Conservation (phyloP, 371 early-diverging fungal species). For the Rhizomucor miehei region DNA sequence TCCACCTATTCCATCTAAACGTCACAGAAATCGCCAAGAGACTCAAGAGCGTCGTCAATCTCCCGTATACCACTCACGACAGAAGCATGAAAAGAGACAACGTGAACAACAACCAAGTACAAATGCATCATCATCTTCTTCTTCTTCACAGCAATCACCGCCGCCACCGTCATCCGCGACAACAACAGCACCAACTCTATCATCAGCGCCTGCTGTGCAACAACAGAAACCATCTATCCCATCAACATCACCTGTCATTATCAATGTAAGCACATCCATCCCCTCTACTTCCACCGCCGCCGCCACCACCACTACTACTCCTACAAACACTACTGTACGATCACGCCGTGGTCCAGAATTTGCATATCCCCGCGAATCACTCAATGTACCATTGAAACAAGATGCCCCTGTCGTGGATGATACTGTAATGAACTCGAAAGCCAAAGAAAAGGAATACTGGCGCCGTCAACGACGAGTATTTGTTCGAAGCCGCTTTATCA, state of each 20-base stretch:
- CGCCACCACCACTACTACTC: no score
- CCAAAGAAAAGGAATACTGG: conserved; percentile 31
- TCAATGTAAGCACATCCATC: conserved; percentile 1
- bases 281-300: no score
- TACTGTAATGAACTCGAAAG: conserved; percentile 13
- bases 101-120: background rate
- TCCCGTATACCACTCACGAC: conserved; percentile 6
- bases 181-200: background rate
- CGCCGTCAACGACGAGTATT: conserved; percentile 37
- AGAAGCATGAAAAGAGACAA: conserved; percentile 6
- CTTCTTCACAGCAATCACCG: conserved; percentile 3
- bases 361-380: conserved; percentile 19
- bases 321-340: no score
- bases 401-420: conserved; percentile 17
- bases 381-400: conserved; percentile 11
- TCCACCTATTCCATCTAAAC: conserved; percentile 19
- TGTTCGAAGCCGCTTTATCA: conserved; percentile 34
- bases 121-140: conserved; percentile 12
- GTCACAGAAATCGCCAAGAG: conserved; percentile 7
- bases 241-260: conserved; percentile 6
- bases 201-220: no score
- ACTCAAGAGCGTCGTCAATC: conserved; percentile 2
- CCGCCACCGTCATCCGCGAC: background rate
- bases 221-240: conserved; percentile 16
- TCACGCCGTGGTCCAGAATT: conserved; percentile 13